Conservation (phyloP, 257 asterid species). For the Nicotiana attenuata region DNA sequence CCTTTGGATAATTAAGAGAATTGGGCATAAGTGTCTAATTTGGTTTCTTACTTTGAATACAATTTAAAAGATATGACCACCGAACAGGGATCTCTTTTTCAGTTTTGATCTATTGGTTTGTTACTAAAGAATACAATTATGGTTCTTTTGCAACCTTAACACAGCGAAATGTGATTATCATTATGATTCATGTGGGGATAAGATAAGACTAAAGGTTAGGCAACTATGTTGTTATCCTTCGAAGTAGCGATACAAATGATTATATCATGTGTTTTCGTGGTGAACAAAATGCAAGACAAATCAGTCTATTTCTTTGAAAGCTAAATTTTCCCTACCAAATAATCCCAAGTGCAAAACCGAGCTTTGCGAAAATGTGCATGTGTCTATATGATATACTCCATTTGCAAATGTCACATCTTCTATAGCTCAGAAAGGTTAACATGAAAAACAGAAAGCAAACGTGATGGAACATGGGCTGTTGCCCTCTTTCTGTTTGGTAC, state of each 20-base stretch:
- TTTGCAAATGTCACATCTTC: neutral
- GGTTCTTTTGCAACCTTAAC: neutral
- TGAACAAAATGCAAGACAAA: neutral
- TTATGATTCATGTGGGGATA: neutral
- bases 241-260: neutral
- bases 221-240: neutral
- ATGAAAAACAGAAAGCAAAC: no score
- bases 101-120: neutral
- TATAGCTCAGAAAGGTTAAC: no score
- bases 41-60: no score
- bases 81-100: no score
- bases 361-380: no score
- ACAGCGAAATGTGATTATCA: no score
- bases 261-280: neutral
- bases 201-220: neutral
- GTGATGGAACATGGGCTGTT: neutral
- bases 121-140: neutral
- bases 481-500: neutral
- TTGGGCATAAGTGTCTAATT: no score
- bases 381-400: no score
- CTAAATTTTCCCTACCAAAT: neutral
- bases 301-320: neutral
- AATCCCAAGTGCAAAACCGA: neutral
- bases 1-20: no score
- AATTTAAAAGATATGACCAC: no score